These are phyloP conservation scores for Aspergillus cavernicola DNA, from an alignment of 495 filamentous ascomycete species.

Conservation along the genomic window DNA sequence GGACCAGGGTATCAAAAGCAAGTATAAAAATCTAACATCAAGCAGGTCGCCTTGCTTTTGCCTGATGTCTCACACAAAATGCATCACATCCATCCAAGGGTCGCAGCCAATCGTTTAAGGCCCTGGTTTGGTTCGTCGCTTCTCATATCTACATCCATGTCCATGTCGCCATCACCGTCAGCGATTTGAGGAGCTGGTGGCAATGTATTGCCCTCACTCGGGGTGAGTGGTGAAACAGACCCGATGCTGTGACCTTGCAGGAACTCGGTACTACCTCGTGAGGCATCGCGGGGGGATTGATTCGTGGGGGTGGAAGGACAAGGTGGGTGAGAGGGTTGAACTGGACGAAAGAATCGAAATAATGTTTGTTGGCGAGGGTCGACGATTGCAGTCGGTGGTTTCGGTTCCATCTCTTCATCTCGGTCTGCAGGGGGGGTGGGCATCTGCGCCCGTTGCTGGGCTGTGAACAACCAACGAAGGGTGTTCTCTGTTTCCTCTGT, in stretches of 20 bases:
- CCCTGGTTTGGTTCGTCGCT: conserved; percentile 20
- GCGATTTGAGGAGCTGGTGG: conserved; percentile 24
- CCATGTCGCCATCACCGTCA: conserved; percentile 47
- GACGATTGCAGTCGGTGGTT: conserved; percentile 25
- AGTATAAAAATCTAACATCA: background rate
- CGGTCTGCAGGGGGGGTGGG: conserved; percentile 14
- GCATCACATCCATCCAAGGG: conserved; percentile 25
- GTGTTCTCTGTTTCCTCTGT: conserved; percentile 40
- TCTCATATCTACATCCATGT: conserved; percentile 36
- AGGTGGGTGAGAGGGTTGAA: conserved; percentile 18
- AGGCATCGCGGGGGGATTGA: conserved; percentile 17
- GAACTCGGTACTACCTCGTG: conserved; percentile 14
- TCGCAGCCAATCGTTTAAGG: conserved; percentile 13
- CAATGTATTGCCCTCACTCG: conserved; percentile 22
- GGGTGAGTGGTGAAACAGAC: conserved; percentile 15
- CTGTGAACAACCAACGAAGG: conserved; percentile 44
- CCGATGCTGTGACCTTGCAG: conserved; percentile 21
- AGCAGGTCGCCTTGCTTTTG: background rate
- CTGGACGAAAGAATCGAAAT: conserved; percentile 42
- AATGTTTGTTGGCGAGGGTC: conserved; percentile 47
- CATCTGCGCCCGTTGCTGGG: conserved; percentile 29
- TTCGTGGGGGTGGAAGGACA: conserved; percentile 2
- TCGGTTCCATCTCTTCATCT: conserved; percentile 30
- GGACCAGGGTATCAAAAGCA: conserved; percentile 9
- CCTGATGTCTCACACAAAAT: background rate